Evolutionary conservation across 1,284 basidiomycete genomes (phyloP).

Genomic region (Heterobasidion parviporum): DNA sequence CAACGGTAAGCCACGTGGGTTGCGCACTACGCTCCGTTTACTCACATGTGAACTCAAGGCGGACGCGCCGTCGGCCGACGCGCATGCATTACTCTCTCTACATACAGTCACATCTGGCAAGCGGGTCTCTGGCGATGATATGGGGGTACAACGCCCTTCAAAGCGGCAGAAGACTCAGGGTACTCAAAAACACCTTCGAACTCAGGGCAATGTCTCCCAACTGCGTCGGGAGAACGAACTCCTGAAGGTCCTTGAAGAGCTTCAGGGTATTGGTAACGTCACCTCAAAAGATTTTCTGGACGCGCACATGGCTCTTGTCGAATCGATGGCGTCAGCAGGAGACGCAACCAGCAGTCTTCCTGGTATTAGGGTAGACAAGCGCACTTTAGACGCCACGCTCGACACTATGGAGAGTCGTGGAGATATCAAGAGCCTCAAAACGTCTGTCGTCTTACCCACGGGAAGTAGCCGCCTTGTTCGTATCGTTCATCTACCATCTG

Average conservation of each 20-base stretch:
- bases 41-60: too few relatives aligned
- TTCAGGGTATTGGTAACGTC: slow-evolving; percentile 57
- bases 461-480: slow-evolving; percentile 46
- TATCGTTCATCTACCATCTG: slow-evolving; percentile 52
- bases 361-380: slow-evolving; percentile 65
- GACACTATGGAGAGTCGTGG: slow-evolving; percentile 52
- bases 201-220: slow-evolving; percentile 59
- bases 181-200: slow-evolving; percentile 15
- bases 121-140: background rate
- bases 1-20: too few relatives aligned
- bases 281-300: slow-evolving; percentile 63
- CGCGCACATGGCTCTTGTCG: slow-evolving; percentile 51
- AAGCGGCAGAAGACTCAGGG: background rate
- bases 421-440: slow-evolving; percentile 58
- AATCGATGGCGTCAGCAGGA: slow-evolving; percentile 42
- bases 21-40: too few relatives aligned
- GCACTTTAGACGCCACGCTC: slow-evolving; percentile 54
- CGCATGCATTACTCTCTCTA: background rate
- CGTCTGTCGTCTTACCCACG: slow-evolving; percentile 43
- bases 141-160: too few relatives aligned
- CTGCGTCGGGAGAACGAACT: slow-evolving; percentile 73
- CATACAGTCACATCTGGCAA: background rate
- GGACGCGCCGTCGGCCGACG: background rate
- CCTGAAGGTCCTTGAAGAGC: slow-evolving; percentile 47
- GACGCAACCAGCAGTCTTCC: slow-evolving; percentile 59